Base-by-base conservation (phyloP, 768 basidiomycete genomes). In the Collybiopsis confluens region DNA sequence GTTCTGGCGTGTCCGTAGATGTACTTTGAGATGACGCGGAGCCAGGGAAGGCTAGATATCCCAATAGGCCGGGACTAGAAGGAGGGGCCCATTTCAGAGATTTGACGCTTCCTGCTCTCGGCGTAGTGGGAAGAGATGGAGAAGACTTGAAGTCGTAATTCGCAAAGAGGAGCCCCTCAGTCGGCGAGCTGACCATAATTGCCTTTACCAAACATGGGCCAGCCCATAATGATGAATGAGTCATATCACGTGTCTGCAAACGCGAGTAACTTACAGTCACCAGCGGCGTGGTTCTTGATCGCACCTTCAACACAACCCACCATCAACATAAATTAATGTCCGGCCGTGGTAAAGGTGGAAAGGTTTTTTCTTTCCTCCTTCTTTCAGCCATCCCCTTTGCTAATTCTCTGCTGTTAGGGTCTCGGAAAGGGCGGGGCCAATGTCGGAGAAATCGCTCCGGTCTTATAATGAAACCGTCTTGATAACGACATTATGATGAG, bases 281-380 rank as follows among this genome's bases (percentile, higher is more conserved):
- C 8, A n/a, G 28, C 10, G 37, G 26, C 47, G 35, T 21, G 30
- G 21, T 13, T 48, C 47, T 35, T 33, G 35, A 48, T 13, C 35
- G n/a, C 40, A 52, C 50, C 8, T 41, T 21, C 47, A 51, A 26
- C 35, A 35, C 47, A 48, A 13, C 27, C 33, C 26, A 26, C 47
- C 42, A 44, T 26, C 26, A 37, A 13, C 20, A 20, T 24, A 53
- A 56, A 23, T 43, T 40, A 67, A 85, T 86, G 84, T 85, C 85
- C 69, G 86, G 86, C 68, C 84, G 86, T 66, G 86, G 86, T 68
- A 88, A 87, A 75, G 79, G 85, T 68, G 85, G 85, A 67, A 86
- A 86, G 75, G 75, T 71, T 45, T 28, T n/a, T 37, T 4, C 4
- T 37, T 20, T 44, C 35, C 45, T 20, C 26, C 0, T 35, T 30